phyloP scores from a whole-genome alignment of 1,139 yeast genomes.

The Komagataea norvegica region DNA sequence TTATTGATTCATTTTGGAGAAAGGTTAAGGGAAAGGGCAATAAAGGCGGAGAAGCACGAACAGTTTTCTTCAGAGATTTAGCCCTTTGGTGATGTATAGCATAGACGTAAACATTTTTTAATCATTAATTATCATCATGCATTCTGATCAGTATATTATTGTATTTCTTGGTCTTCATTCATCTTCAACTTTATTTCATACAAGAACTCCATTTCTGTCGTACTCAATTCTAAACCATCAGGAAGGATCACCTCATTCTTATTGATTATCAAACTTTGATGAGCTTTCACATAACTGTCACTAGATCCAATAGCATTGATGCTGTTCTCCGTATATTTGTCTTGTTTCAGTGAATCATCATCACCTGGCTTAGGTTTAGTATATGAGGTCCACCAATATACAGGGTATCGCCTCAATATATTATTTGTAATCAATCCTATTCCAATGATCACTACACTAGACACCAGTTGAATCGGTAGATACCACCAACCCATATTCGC shows the following conservation, averaged over 20 bases:
- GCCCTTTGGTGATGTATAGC: no score
- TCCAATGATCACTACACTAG: constrained; percentile 44
- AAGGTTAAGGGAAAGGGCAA: constrained; percentile 6
- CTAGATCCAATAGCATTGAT: background rate
- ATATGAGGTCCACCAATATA: constrained; percentile 58
- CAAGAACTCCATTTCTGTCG: constrained; percentile 4
- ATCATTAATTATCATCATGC: background rate
- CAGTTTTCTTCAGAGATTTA: no score
- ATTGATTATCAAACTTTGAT: background rate
- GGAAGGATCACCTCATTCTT: constrained; percentile 7
- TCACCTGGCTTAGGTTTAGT: constrained; percentile 8
- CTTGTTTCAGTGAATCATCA: constrained; percentile 5
- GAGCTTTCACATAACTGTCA: background rate
- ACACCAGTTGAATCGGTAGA: constrained; percentile 51
- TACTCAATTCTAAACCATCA: constrained; percentile 5
- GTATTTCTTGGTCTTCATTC: constrained; percentile 8
- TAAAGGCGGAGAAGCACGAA: no score
- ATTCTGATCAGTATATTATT: no score
- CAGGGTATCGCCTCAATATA: constrained; percentile 50
- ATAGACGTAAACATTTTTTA: no score
- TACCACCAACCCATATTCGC: constrained; percentile 64
- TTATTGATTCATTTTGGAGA: constrained; percentile 17
- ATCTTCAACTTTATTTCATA: constrained; percentile 7
- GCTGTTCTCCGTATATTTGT: background rate
- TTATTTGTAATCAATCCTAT: constrained; percentile 58